These are phyloP conservation scores for Fagus sylvatica DNA, from an alignment of 306 rosid genomes.

Conservation along the genomic window DNA sequence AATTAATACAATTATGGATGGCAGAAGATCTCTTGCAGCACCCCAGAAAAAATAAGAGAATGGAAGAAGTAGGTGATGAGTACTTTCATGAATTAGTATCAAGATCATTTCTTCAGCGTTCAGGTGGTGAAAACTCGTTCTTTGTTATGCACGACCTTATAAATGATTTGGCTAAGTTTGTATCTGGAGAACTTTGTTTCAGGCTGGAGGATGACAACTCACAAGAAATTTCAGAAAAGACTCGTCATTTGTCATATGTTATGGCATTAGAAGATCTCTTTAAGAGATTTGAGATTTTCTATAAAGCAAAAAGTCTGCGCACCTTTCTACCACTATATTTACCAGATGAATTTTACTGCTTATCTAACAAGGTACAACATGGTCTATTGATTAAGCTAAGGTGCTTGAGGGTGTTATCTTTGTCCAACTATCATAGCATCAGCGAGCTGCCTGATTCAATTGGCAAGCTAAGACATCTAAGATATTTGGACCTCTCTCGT, in stretches of 20 bases:
- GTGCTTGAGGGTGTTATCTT: constrained; percentile 5
- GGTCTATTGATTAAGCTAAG: not conserved
- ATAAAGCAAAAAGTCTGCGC: constrained; percentile 1
- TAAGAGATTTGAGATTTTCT: not conserved
- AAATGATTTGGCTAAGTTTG: constrained; percentile 34
- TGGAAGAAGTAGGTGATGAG: constrained; percentile 28
- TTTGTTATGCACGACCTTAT: constrained; percentile 37
- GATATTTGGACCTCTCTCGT: constrained; percentile 15
- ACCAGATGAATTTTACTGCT: constrained; percentile 12
- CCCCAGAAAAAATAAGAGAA: constrained; percentile 7
- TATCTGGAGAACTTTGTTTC: constrained; percentile 25
- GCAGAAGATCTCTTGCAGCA: constrained; percentile 33
- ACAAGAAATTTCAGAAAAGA: constrained; percentile 10
- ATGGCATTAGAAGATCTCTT: constrained; percentile 8
- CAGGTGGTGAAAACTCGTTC: not conserved
- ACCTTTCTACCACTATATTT: constrained; percentile 6
- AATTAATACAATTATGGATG: constrained; percentile 21
- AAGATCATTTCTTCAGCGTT: constrained; percentile 33
- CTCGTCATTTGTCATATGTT: constrained; percentile 14
- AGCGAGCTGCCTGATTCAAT: constrained; percentile 14
- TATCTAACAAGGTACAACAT: not conserved
- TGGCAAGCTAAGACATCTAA: constrained; percentile 12
- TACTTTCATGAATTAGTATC: constrained; percentile 29
- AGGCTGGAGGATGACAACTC: constrained; percentile 17
- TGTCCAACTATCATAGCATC: constrained; percentile 3